These are phyloP conservation scores for Cyberlindnera americana DNA, from an alignment of 805 yeast species.

Conservation along the genomic window DNA sequence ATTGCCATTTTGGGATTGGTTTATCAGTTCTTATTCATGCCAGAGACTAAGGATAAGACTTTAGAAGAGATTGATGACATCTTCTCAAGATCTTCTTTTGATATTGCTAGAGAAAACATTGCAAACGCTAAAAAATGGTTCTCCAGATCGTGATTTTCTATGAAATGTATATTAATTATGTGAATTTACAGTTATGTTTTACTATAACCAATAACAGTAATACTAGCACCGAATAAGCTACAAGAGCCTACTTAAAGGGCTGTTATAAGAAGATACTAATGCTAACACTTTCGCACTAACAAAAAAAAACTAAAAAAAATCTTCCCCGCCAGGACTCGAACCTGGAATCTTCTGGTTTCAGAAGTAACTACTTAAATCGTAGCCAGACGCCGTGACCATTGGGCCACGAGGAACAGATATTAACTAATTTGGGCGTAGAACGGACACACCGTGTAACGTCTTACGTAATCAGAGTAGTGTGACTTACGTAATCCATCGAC, in stretches of 20 bases:
- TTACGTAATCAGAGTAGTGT: neutral
- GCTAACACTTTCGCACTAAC: too few species aligned
- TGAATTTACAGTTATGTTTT: too few species aligned
- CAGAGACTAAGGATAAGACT: constrained; percentile 69
- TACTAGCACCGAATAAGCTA: too few species aligned
- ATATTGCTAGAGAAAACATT: constrained; percentile 31
- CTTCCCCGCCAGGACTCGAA: constrained; percentile 36
- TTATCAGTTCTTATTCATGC: constrained; percentile 56
- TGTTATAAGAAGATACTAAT: too few species aligned
- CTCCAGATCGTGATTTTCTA: constrained; percentile 1
- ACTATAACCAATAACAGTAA: too few species aligned
- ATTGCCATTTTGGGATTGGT: constrained; percentile 55
- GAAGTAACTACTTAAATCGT: constrained; percentile 47
- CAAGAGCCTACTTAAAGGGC: too few species aligned
- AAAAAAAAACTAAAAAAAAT: constrained; percentile 17
- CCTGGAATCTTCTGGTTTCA: constrained; percentile 35
- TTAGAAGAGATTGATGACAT: constrained; percentile 69
- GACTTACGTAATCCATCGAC: neutral
- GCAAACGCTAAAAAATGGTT: constrained; percentile 11
- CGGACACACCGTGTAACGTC: too few species aligned
- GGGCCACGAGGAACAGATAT: constrained; percentile 65
- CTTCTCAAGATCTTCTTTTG: constrained; percentile 45
- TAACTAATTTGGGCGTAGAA: too few species aligned
- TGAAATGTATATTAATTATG: too few species aligned
- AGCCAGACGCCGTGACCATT: constrained; percentile 76